phyloP scores from a whole-genome alignment of 768 basidiomycete genomes.

The Omphalotus guepiniiformis region DNA sequence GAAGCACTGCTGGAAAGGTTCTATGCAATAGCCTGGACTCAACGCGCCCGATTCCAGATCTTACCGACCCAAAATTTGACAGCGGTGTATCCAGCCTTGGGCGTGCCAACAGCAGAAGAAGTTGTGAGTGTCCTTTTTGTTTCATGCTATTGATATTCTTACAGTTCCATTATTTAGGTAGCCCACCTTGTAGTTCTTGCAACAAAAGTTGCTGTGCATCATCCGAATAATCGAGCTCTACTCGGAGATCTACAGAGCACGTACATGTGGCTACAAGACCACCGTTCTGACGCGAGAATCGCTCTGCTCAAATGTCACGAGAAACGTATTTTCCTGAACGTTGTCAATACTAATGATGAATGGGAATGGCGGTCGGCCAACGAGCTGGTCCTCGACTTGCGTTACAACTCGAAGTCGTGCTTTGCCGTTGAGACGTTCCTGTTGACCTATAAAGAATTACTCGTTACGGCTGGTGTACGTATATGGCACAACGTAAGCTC shows the following conservation, averaged over 20 bases:
- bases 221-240: slow-evolving; percentile 23
- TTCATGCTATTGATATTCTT: neutral
- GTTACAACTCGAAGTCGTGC: slow-evolving; percentile 22
- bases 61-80: slow-evolving; percentile 28
- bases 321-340: slow-evolving; percentile 40
- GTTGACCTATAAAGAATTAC: slow-evolving; percentile 25
- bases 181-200: slow-evolving; percentile 35
- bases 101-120: slow-evolving; percentile 34
- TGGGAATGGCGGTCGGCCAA: slow-evolving; percentile 39
- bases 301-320: slow-evolving; percentile 17
- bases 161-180: slow-evolving; percentile 24
- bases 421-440: slow-evolving; percentile 32
- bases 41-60: slow-evolving; percentile 31
- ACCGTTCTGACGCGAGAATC: slow-evolving; percentile 17
- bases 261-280: slow-evolving; percentile 38
- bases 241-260: slow-evolving; percentile 36
- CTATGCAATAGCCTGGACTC: slow-evolving; percentile 45
- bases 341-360: slow-evolving; percentile 32
- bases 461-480: slow-evolving; percentile 29
- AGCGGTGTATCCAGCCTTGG: slow-evolving; percentile 32
- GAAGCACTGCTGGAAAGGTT: slow-evolving; percentile 33
- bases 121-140: slow-evolving; percentile 33
- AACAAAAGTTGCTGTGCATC: slow-evolving; percentile 20
- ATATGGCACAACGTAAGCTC: slow-evolving; percentile 15
- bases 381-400: slow-evolving; percentile 33